Evolutionary conservation across 1,139 yeast genomes (phyloP), one percentile per base, ranked within the genome.

Genomic region (Sugiyamaella novakii): DNA sequence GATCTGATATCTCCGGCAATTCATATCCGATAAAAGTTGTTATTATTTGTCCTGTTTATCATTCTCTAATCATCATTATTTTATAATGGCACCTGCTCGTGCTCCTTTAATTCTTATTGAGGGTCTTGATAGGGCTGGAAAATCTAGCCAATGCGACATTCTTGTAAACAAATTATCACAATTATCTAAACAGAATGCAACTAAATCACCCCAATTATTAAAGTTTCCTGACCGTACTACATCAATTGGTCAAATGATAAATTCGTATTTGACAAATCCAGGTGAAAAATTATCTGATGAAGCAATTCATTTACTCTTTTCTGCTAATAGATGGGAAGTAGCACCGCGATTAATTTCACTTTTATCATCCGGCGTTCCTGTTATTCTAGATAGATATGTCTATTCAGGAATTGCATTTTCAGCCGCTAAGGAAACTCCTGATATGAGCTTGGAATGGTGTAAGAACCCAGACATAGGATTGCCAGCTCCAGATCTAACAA

Each of bases 391-490:
- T 64, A 72, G 99, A 55, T 94, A 92, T 63, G 84, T 87, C 5
- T 92, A 87, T 64, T 88, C 97, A 0, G 98, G 99, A 0, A 80
- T 89, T 12, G 96, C 97, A 3, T 94, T 91, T 63, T 84, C 96
- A 0, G 74, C 87, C 3, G 96, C 98, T n/a, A 91, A 92, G 65
- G 54, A 50, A 15, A 46, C 46, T 3, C 54, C 54, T 21, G 83
- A 84, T 0, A 69, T 84, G 60, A 79, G 78, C 54, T 47, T 76
- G 30, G 73, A 79, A 7, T 94, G 98, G 98, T 82, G 96, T 57
- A 70, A 77, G 35, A 71, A 73, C 18, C 92, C 96, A 0, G 98
- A 94, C 61, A 69, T 70, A 27, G 98, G 98, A 0, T 75, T 94
- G 17, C 92, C 96, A 1, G 79, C 74, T 56, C 98, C 99, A 0